Percentiles rank a stretch among this genome's conserved stretches.
These are phyloP conservation scores for Mycosphaerelloides madeirae DNA, from an alignment of 2,329 filamentous ascomycete species.

Conservation along the genomic window DNA sequence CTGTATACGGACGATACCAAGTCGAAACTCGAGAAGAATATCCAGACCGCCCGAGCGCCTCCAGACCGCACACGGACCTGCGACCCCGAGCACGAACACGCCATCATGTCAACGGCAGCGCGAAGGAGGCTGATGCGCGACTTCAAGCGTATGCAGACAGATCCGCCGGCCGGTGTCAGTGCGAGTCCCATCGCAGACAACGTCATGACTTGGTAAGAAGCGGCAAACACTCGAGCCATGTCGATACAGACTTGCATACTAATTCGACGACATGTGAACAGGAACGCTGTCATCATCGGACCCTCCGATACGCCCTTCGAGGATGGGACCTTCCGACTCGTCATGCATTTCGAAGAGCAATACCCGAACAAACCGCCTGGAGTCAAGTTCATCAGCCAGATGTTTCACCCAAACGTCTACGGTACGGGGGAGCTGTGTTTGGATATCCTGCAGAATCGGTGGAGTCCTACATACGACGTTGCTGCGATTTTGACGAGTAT, in stretches of 20 bases:
- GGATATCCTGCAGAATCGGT: constrained; percentile 94
- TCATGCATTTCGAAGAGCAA: constrained; percentile 99
- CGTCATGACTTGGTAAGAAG: constrained; percentile 84
- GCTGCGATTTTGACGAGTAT: constrained; percentile 96
- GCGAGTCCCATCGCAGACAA: constrained; percentile 94
- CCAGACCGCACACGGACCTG: constrained; percentile 2
- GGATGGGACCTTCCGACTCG: constrained; percentile 92
- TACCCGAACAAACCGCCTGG: constrained; percentile 97
- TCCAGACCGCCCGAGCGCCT: not conserved
- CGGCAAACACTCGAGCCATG: not conserved
- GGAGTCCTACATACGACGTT: constrained; percentile 98
- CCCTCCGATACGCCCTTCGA: constrained; percentile 96
- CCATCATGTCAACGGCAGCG: constrained; percentile 81
- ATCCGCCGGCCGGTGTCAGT: constrained; percentile 93
- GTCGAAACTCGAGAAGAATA: not conserved
- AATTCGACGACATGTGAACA: constrained; percentile 36
- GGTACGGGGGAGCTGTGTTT: constrained; percentile 93
- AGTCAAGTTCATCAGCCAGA: constrained; percentile 97
- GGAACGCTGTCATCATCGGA: constrained; percentile 98
- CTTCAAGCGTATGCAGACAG: constrained; percentile 99
- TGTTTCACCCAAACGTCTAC: constrained; percentile 99
- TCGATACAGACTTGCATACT: not conserved
- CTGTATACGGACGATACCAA: not conserved
- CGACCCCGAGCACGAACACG: not conserved
- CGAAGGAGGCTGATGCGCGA: constrained; percentile 96